Conservation (phyloP, 768 basidiomycete genomes). For the Xerocomellus dryophilus region DNA sequence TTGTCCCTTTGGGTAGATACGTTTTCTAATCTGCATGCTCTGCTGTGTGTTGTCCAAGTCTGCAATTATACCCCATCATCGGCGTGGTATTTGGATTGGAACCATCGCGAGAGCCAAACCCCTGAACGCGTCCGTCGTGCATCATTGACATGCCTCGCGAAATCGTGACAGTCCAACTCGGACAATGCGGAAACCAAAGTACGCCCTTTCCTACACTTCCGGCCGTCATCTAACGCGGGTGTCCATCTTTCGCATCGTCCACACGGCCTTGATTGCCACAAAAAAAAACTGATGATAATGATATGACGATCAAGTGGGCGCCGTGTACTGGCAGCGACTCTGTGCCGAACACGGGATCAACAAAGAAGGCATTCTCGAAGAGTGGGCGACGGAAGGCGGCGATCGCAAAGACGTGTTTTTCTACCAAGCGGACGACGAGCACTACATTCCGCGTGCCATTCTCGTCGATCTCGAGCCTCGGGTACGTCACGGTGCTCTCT, state of each 20-base stretch:
- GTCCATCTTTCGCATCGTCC: too few species aligned
- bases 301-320: constrained; percentile 65
- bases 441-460: constrained; percentile 96
- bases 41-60: constrained; percentile 8
- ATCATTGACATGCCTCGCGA: constrained; percentile 80
- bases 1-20: constrained; percentile 12
- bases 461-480: constrained; percentile 95
- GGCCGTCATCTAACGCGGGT: too few species aligned
- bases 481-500: constrained; percentile 55
- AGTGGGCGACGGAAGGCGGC: constrained; percentile 93
- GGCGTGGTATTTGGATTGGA: neutral
- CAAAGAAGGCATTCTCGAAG: constrained; percentile 92
- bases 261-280: too few species aligned
- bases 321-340: constrained; percentile 97
- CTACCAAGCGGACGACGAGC: constrained; percentile 99
- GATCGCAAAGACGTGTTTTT: constrained; percentile 99
- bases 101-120: neutral
- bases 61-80: neutral
- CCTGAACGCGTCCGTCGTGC: constrained; percentile 18
- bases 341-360: constrained; percentile 99
- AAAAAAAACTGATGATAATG: neutral
- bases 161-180: constrained; percentile 80
- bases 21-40: constrained; percentile 19
- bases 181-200: constrained; percentile 94
- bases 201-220: too few species aligned